Evolutionary conservation across 2,329 filamentous ascomycete genomes (phyloP).

Genomic region (Pseudophaeomoniella oleicola): DNA sequence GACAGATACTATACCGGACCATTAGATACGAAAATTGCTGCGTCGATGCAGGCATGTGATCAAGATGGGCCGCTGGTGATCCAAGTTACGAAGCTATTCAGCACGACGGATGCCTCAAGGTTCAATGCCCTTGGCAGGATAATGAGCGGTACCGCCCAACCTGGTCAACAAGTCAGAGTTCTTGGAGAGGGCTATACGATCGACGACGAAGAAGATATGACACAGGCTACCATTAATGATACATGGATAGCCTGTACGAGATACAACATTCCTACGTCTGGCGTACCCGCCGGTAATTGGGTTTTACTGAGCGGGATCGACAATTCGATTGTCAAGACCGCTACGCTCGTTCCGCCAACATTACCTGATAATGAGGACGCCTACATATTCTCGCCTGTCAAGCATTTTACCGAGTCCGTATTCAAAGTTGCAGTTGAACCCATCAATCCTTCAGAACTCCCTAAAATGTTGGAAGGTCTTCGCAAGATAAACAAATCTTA

Average conservation of each 20-base stretch:
- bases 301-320: constrained; percentile 86
- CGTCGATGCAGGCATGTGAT: constrained; percentile 68
- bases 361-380: constrained; percentile 80
- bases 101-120: constrained; percentile 71
- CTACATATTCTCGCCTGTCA: constrained; percentile 85
- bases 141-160: constrained; percentile 76
- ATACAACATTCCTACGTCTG: constrained; percentile 84
- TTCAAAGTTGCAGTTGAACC: constrained; percentile 97
- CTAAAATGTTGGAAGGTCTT: constrained; percentile 95
- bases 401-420: constrained; percentile 92
- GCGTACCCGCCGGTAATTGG: constrained; percentile 85
- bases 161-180: constrained; percentile 72
- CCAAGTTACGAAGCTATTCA: constrained; percentile 87
- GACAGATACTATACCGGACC: constrained; percentile 88
- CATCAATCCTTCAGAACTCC: constrained; percentile 92
- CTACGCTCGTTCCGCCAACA: constrained; percentile 69
- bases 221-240: constrained; percentile 64
- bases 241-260: constrained; percentile 85
- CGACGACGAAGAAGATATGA: constrained; percentile 97
- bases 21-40: constrained; percentile 63
- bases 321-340: constrained; percentile 96
- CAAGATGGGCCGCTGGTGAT: constrained; percentile 85
- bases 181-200: constrained; percentile 91
- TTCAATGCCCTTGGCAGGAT: constrained; percentile 87
- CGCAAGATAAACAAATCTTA: constrained; percentile 98